phyloP scores from a whole-genome alignment of 2,329 filamentous ascomycete genomes.

The Monilinia laxa region DNA sequence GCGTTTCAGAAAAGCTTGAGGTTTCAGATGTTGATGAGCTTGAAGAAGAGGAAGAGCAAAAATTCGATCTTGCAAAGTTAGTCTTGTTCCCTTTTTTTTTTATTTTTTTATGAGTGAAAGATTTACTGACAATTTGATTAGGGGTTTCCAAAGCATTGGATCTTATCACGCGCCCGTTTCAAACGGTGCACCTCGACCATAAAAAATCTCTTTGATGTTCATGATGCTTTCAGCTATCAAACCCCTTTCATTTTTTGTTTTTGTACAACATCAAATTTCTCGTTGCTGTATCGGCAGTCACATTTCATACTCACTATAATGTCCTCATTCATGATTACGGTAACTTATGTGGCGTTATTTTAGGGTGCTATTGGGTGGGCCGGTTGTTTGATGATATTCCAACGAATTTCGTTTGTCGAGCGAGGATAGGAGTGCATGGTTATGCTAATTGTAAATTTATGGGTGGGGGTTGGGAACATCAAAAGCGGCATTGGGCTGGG shows the following conservation, averaged over 20 bases:
- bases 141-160: conserved; percentile 64
- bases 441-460: conserved; percentile 1
- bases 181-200: conserved; percentile 4
- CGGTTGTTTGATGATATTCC: conserved; percentile 1
- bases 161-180: conserved; percentile 51
- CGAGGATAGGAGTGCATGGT: neutral
- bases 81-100: conserved; percentile 2
- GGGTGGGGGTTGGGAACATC: neutral
- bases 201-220: neutral
- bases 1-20: conserved; percentile 28
- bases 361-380: neutral
- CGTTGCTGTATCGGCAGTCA: neutral
- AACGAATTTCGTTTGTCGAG: conserved; percentile 10
- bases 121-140: conserved; percentile 38
- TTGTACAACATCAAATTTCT: neutral
- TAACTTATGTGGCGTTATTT: neutral
- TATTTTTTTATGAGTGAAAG: neutral
- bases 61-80: conserved; percentile 40
- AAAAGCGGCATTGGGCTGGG: neutral
- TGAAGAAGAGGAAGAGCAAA: conserved; percentile 34
- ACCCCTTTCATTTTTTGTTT: neutral
- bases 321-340: neutral
- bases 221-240: neutral
- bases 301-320: neutral
- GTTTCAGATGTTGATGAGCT: conserved; percentile 33